Conservation (phyloP, 1,284 basidiomycete species). For the Blastosporella zonata region DNA sequence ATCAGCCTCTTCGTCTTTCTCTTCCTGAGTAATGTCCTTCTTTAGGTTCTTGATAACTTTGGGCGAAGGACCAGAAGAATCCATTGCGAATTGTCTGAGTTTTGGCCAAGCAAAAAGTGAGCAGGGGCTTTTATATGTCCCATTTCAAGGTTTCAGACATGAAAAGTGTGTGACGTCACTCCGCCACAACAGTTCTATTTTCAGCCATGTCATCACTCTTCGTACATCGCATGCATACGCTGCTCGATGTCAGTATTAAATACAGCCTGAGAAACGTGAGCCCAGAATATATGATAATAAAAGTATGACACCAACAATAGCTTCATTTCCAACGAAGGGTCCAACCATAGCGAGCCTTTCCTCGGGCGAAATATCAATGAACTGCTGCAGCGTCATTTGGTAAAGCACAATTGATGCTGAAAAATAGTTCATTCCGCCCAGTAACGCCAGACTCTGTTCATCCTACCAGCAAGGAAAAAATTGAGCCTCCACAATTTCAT, state of each 20-base stretch:
- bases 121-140: slow-evolving; percentile 4
- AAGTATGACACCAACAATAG: slow-evolving; percentile 45
- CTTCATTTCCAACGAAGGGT: slow-evolving; percentile 45
- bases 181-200: slow-evolving; percentile 9
- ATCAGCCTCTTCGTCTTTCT: slow-evolving; percentile 43
- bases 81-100: slow-evolving; percentile 8
- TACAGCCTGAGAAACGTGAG: slow-evolving; percentile 8
- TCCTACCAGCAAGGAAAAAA: slow-evolving; percentile 42
- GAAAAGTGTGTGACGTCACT: slow-evolving; percentile 11
- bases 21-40: slow-evolving; percentile 43
- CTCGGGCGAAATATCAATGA: slow-evolving; percentile 49
- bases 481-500: slow-evolving; percentile 2
- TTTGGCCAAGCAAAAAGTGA: not conserved
- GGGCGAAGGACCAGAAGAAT: slow-evolving; percentile 3
- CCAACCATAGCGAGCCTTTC: slow-evolving; percentile 46
- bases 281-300: not conserved
- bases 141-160: slow-evolving; percentile 9
- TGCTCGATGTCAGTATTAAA: slow-evolving; percentile 14
- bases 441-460: slow-evolving; percentile 48
- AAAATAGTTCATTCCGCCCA: slow-evolving; percentile 65
- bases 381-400: slow-evolving; percentile 50
- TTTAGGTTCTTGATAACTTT: slow-evolving; percentile 41
- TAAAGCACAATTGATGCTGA: slow-evolving; percentile 59
- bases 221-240: slow-evolving; percentile 7
- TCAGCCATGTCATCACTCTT: not conserved